These are phyloP conservation scores for Scedosporium boydii DNA, from an alignment of 2,329 filamentous ascomycete species.

Conservation along the genomic window DNA sequence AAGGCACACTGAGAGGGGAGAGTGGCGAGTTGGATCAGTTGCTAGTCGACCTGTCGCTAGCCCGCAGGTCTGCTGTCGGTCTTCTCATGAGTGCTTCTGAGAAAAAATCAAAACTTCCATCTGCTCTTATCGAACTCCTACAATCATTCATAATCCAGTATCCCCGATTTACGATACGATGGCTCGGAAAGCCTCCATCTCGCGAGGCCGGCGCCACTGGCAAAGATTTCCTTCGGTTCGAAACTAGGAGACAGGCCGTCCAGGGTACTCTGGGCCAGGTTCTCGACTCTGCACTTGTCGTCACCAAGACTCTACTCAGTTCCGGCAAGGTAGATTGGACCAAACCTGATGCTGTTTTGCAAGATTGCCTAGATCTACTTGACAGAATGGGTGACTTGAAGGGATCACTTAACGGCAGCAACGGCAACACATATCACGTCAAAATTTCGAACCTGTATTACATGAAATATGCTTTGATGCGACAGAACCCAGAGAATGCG, in stretches of 20 bases:
- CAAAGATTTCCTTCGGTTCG: constrained; percentile 51
- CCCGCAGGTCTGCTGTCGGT: constrained; percentile 44
- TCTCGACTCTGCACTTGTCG: constrained; percentile 51
- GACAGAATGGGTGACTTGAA: constrained; percentile 38
- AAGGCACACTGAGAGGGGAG: constrained; percentile 50
- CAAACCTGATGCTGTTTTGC: constrained; percentile 44
- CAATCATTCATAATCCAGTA: constrained; percentile 48
- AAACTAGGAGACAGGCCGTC: constrained; percentile 46
- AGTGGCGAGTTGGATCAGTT: constrained; percentile 51
- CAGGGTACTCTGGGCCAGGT: constrained; percentile 43
- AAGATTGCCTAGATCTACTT: constrained; percentile 45
- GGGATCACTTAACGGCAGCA: constrained; percentile 16
- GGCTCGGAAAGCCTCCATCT: constrained; percentile 49
- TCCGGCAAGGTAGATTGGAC: constrained; percentile 41
- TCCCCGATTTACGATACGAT: constrained; percentile 50
- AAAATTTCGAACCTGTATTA: constrained; percentile 67
- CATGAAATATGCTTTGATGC: constrained; percentile 44
- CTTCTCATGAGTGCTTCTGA: constrained; percentile 24
- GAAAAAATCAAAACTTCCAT: background rate
- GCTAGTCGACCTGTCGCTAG: constrained; percentile 43
- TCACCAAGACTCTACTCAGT: constrained; percentile 43
- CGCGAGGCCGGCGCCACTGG: constrained; percentile 32
- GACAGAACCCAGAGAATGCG: constrained; percentile 30
- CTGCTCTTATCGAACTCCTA: constrained; percentile 27
- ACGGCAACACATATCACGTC: constrained; percentile 40